These are phyloP conservation scores for Neurospora discreta DNA, from an alignment of 495 filamentous ascomycete genomes.

Conservation along the genomic window DNA sequence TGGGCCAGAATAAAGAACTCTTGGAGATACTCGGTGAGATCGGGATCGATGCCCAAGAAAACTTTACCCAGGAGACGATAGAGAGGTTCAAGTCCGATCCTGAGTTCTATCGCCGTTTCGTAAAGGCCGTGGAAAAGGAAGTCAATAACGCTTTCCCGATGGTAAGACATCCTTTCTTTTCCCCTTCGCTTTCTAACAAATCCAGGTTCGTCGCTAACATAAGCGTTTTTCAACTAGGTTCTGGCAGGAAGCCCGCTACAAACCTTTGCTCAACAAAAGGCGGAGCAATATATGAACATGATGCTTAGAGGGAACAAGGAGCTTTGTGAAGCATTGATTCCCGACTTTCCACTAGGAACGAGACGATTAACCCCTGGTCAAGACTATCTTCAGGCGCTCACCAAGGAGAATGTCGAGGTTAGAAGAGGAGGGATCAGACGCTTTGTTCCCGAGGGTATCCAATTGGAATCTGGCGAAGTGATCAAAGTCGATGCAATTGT, in stretches of 20 bases:
- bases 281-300: slow-evolving; percentile 33
- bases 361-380: slow-evolving; percentile 58
- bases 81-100: slow-evolving; percentile 35
- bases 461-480: slow-evolving; percentile 43
- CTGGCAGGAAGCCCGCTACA: slow-evolving; percentile 28
- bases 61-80: slow-evolving; percentile 32
- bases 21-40: slow-evolving; percentile 13
- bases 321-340: slow-evolving; percentile 45
- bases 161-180: slow-evolving; percentile 16
- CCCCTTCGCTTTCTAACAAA: neutral
- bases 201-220: neutral
- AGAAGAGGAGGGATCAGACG: slow-evolving; percentile 44
- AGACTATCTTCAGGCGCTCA: slow-evolving; percentile 54
- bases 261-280: slow-evolving; percentile 18
- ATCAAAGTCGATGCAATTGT: slow-evolving; percentile 51
- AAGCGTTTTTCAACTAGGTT: slow-evolving; percentile 7
- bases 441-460: slow-evolving; percentile 48
- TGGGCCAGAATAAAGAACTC: slow-evolving; percentile 24
- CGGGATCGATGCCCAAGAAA: slow-evolving; percentile 24
- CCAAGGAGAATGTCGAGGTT: slow-evolving; percentile 48
- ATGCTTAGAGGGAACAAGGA: slow-evolving; percentile 31
- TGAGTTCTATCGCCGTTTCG: slow-evolving; percentile 23
- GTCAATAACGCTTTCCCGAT: slow-evolving; percentile 37
- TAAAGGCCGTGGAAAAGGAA: slow-evolving; percentile 29
- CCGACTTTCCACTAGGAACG: slow-evolving; percentile 54